phyloP scores from a whole-genome alignment of 2,329 filamentous ascomycete genomes.

The Paecilomyces dactylethromorphus region DNA sequence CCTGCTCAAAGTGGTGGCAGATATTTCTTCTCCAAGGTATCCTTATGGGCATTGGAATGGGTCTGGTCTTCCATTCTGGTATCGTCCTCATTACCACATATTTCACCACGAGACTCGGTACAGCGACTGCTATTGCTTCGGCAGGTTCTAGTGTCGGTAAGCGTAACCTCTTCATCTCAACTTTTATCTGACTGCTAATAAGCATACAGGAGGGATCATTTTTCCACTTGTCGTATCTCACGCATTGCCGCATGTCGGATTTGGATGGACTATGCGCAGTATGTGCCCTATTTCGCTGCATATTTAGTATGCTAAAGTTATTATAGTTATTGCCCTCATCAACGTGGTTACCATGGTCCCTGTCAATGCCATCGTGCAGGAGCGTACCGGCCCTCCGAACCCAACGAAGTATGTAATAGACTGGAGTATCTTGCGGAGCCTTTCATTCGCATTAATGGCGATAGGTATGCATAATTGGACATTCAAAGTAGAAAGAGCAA shows the following conservation, averaged over 20 bases:
- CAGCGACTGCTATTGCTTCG: constrained; percentile 25
- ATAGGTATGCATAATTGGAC: constrained; percentile 10
- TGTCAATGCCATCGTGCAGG: neutral
- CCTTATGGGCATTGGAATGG: constrained; percentile 25
- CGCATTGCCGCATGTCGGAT: neutral
- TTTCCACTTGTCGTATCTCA: neutral
- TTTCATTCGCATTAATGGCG: neutral
- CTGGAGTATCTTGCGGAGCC: neutral
- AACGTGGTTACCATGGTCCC: neutral
- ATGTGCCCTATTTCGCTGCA: neutral
- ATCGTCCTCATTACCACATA: constrained; percentile 25
- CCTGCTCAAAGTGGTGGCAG: constrained; percentile 37
- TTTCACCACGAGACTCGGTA: constrained; percentile 26
- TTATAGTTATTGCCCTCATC: neutral
- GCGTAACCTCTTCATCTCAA: neutral
- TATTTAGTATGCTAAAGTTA: neutral
- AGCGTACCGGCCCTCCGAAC: neutral
- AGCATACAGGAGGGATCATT: neutral
- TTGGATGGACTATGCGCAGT: neutral
- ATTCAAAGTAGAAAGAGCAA: neutral
- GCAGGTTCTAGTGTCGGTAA: constrained; percentile 25
- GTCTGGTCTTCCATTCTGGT: constrained; percentile 20
- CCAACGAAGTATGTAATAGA: neutral
- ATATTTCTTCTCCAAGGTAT: constrained; percentile 26
- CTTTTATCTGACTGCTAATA: neutral